Percentiles rank a stretch among this genome's conserved stretches.
Conservation (phyloP, 495 filamentous ascomycete species). For the Annulohypoxylon bovei region DNA sequence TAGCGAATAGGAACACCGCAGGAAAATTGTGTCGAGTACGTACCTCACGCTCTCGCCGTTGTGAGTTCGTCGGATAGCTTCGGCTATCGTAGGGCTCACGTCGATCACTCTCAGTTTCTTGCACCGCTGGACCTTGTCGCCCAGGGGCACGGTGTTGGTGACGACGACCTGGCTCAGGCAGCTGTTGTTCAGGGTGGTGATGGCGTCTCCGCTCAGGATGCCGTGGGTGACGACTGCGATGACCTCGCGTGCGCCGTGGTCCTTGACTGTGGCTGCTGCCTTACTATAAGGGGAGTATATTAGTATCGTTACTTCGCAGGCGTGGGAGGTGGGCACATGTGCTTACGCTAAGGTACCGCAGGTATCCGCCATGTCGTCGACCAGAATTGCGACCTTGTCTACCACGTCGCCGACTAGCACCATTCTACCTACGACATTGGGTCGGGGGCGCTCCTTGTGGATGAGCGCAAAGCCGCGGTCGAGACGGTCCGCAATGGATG, state of each 20-base stretch:
- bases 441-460: slow-evolving; percentile 95
- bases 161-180: slow-evolving; percentile 82
- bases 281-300: slow-evolving; percentile 58
- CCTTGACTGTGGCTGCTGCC: slow-evolving; percentile 89
- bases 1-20: slow-evolving; percentile 5
- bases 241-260: slow-evolving; percentile 86
- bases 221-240: slow-evolving; percentile 97
- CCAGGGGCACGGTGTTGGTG: slow-evolving; percentile 95
- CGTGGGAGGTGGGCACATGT: background rate
- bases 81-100: slow-evolving; percentile 80
- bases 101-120: slow-evolving; percentile 88
- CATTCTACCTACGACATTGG: slow-evolving; percentile 97
- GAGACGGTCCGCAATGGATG: slow-evolving; percentile 94
- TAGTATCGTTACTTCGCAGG: background rate
- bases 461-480: slow-evolving; percentile 97
- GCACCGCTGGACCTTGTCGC: slow-evolving; percentile 76
- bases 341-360: slow-evolving; percentile 69
- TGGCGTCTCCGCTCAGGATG: slow-evolving; percentile 90
- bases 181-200: slow-evolving; percentile 88
- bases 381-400: slow-evolving; percentile 75
- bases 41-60: slow-evolving; percentile 73
- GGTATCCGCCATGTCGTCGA: slow-evolving; percentile 93
- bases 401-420: slow-evolving; percentile 76
- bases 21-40: background rate
- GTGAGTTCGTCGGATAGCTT: slow-evolving; percentile 88